A percentile compares a stretch with the other conserved stretches of the same genome.
Conservation (phyloP, 2,329 filamentous ascomycete species). For the Pyrenophora teres region DNA sequence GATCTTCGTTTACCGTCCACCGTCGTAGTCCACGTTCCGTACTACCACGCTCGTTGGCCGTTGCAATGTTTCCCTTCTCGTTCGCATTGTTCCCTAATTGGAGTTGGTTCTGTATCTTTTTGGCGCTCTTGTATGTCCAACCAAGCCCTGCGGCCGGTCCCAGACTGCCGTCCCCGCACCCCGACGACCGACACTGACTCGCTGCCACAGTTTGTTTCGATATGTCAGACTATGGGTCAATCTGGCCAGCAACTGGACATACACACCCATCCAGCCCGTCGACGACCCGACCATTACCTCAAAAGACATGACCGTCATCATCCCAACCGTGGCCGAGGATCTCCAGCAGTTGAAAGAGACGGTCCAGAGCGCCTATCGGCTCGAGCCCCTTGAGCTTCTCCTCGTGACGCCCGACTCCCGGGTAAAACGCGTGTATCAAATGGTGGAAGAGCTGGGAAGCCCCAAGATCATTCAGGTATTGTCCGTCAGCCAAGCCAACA, state of each 20-base stretch:
- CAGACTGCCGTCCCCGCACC: constrained; percentile 9
- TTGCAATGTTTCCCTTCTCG: constrained; percentile 47
- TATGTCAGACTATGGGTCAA: constrained; percentile 87
- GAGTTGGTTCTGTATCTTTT: constrained; percentile 48
- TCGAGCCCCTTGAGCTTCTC: constrained; percentile 73
- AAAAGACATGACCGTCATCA: constrained; percentile 89
- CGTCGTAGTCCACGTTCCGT: constrained; percentile 42
- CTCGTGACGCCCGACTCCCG: constrained; percentile 87
- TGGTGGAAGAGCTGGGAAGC: constrained; percentile 52
- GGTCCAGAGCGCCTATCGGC: constrained; percentile 74
- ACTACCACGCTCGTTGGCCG: constrained; percentile 46
- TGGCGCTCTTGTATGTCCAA: constrained; percentile 43
- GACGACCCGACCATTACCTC: constrained; percentile 78
- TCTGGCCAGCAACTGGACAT: constrained; percentile 74
- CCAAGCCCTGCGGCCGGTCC: not conserved
- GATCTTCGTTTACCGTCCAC: constrained; percentile 46
- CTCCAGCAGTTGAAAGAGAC: constrained; percentile 84
- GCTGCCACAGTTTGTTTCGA: constrained; percentile 71
- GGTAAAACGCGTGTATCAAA: constrained; percentile 67
- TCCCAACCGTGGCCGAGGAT: constrained; percentile 87
- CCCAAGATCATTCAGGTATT: constrained; percentile 72
- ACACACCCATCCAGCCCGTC: constrained; percentile 82
- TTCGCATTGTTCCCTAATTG: constrained; percentile 45
- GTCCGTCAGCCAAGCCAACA: constrained; percentile 85
- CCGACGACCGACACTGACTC: constrained; percentile 29